phyloP scores from a whole-genome alignment of 2,329 filamentous ascomycete species.

The Golovinomyces cichoracearum region DNA sequence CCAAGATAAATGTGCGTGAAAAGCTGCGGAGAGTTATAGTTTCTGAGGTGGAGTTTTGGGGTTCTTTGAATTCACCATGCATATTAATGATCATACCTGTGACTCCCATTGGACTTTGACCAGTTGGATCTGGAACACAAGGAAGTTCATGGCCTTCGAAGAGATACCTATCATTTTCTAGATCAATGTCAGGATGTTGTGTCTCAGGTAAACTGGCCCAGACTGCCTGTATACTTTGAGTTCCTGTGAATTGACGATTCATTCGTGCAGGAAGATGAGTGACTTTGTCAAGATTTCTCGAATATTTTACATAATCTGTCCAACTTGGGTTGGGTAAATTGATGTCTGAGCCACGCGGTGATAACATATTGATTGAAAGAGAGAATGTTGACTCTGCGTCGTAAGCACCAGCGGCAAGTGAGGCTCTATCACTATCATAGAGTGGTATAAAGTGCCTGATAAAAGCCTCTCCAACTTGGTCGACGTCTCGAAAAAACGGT shows the following conservation, averaged over 20 bases:
- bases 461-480: conserved; percentile 49
- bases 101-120: conserved; percentile 37
- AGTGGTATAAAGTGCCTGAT: conserved; percentile 45
- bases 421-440: conserved; percentile 46
- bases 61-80: conserved; percentile 67
- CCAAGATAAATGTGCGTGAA: conserved; percentile 55
- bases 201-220: conserved; percentile 50
- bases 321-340: conserved; percentile 28
- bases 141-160: conserved; percentile 57
- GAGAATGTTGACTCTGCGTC: conserved; percentile 54
- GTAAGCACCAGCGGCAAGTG: conserved; percentile 41
- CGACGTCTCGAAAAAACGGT: conserved; percentile 48
- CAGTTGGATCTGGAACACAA: conserved; percentile 42
- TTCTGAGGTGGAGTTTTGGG: conserved; percentile 28
- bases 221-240: conserved; percentile 34
- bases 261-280: conserved; percentile 32
- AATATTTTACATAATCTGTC: conserved; percentile 50
- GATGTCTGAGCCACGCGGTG: conserved; percentile 23
- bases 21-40: conserved; percentile 44
- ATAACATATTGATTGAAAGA: conserved; percentile 39
- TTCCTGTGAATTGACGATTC: conserved; percentile 39
- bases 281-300: conserved; percentile 51
- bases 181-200: conserved; percentile 43
- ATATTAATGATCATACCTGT: conserved; percentile 53
- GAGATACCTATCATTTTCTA: conserved; percentile 46